Evolutionary conservation across 1,139 yeast genomes (phyloP), one percentile per base, ranked within the genome.

Genomic region (Martiniozyma asiatica): DNA sequence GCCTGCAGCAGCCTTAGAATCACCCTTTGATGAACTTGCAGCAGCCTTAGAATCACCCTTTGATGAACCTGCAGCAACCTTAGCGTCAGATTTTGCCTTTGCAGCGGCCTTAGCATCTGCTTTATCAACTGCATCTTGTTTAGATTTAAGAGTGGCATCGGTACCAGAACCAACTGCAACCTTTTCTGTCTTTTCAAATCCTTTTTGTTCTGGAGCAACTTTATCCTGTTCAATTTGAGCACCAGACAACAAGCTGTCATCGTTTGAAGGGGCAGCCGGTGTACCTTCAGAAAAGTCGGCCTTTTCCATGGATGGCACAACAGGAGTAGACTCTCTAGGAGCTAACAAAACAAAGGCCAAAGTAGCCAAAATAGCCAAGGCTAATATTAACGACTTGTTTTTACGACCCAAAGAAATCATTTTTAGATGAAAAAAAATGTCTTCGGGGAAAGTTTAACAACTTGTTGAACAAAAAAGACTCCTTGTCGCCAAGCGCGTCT

Each of bases 191-290:
- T 29, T 25, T 8, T 16, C 22, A 5, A 25, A 16, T 14, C 32
- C 32, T 14, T 22, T 29, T 8, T 32, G 26, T 20, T 32, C 38
- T 4, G 36, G 32, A 3, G 30, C 29, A 8, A 24, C 14, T 18
- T 26, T 15, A 11, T 33, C 39, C 24, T 39, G 40, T 4, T 39
- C 38, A 20, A 39, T 39, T 12, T 26, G 29, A 11, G 42, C 42
- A 24, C 37, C 42, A 2, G 42, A 36, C 5, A 39, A 31, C 5
- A 39, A 25, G 18, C 27, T 31, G 3, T 24, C 34, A 8, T 31
- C 39, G 17, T 32, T 34, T 2, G 37, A 14, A 8, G 33, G 35
- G 15, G 32, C 24, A 13, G 28, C 27, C 3, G 33, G 26, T 2
- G 26, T 33, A 8, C 35, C 39, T 24, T 32, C 35, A 12, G 35